Evolutionary conservation across 345 rosid genomes (phyloP).

Genomic region (Eucalyptus viminalis): DNA sequence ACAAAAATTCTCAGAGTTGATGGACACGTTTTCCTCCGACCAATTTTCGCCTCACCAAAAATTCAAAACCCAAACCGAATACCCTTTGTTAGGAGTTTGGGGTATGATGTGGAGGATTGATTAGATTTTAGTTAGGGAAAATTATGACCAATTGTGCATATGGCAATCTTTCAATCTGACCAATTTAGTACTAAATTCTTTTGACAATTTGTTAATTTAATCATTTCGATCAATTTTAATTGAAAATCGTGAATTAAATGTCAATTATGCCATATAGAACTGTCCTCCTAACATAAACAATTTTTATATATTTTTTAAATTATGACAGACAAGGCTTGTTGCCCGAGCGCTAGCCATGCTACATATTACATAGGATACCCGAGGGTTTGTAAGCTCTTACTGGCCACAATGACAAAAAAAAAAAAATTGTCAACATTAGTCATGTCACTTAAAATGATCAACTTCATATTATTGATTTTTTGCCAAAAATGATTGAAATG

Average conservation of each 20-base stretch:
- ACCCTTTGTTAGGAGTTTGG: not conserved
- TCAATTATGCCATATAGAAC: rapidly evolving
- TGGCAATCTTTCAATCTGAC: rapidly evolving
- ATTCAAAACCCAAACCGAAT: not conserved
- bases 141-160: rapidly evolving
- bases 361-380: no score
- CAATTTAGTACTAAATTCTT: no score
- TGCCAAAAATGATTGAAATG: rapidly evolving
- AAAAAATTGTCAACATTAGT: no score
- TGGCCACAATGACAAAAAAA: rapidly evolving
- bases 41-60: not conserved
- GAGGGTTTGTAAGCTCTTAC: rapidly evolving
- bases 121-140: not conserved
- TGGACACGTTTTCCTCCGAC: not conserved
- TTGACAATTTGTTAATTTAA: rapidly evolving
- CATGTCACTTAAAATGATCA: rapidly evolving
- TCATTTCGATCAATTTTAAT: no score
- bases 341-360: rapidly evolving
- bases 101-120: not conserved
- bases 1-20: not conserved
- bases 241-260: rapidly evolving
- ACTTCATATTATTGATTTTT: rapidly evolving
- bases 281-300: no score
- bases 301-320: no score
- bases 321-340: rapidly evolving